phyloP scores from a whole-genome alignment of 192 early-diverging fungal genomes.

The Gamsiella multidivaricata region DNA sequence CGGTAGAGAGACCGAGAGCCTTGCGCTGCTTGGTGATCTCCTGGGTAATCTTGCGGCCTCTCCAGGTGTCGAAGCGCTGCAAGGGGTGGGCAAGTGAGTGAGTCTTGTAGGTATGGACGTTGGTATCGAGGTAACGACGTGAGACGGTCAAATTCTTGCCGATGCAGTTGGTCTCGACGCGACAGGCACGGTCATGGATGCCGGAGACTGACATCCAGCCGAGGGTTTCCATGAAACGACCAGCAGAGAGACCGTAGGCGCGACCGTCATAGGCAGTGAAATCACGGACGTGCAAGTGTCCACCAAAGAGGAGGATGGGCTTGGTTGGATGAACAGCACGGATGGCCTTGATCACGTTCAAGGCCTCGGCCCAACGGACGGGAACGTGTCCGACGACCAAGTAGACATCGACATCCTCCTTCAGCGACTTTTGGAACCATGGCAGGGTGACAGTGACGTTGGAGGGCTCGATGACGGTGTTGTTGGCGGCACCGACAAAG shows the following conservation, averaged over 20 bases:
- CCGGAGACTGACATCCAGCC: slow-evolving; percentile 64
- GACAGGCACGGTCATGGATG: slow-evolving; percentile 27
- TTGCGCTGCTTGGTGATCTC: slow-evolving; percentile 49
- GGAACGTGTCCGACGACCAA: slow-evolving; percentile 62
- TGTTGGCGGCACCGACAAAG: slow-evolving; percentile 49
- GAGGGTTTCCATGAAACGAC: slow-evolving; percentile 68
- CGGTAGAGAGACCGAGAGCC: slow-evolving; percentile 45
- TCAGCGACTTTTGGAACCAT: slow-evolving; percentile 65
- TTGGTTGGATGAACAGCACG: slow-evolving; percentile 57
- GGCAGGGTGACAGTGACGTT: slow-evolving; percentile 57
- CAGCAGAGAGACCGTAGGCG: slow-evolving; percentile 58
- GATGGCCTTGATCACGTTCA: slow-evolving; percentile 55
- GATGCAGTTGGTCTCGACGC: slow-evolving; percentile 34
- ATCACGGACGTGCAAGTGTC: slow-evolving; percentile 67
- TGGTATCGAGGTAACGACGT: slow-evolving; percentile 66
- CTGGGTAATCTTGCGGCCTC: slow-evolving; percentile 53
- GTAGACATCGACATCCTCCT: slow-evolving; percentile 59
- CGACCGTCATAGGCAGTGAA: slow-evolving; percentile 58
- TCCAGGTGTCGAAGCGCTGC: slow-evolving; percentile 43
- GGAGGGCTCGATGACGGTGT: slow-evolving; percentile 49
- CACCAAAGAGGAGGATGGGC: slow-evolving; percentile 65
- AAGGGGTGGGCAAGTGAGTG: slow-evolving; percentile 53
- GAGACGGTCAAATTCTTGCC: slow-evolving; percentile 56
- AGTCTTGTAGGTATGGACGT: slow-evolving; percentile 63
- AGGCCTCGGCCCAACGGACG: slow-evolving; percentile 58